Percentiles rank a stretch among this genome's conserved stretches.
phyloP scores from a whole-genome alignment of 2,329 filamentous ascomycete genomes.

The Pseudocercospora fijiensis region DNA sequence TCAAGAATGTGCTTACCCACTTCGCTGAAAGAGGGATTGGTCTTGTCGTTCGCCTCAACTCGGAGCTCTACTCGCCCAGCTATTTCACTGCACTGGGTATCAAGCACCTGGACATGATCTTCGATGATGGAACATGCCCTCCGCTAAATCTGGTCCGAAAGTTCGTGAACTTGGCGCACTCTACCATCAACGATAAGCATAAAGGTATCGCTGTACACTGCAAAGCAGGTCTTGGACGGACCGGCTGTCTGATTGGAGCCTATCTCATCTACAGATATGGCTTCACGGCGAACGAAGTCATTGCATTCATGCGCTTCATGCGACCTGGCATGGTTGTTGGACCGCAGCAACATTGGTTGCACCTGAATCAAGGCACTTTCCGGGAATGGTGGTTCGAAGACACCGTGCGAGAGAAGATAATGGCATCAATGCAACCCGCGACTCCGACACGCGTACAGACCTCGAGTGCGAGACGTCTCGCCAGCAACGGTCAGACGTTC shows the following conservation, averaged over 20 bases:
- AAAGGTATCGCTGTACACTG: conserved; percentile 97
- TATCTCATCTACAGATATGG: conserved; percentile 97
- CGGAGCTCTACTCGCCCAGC: conserved; percentile 91
- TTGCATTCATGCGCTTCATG: conserved; percentile 99
- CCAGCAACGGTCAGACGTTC: conserved; percentile 68
- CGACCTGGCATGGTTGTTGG: conserved; percentile 98
- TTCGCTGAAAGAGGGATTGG: conserved; percentile 87
- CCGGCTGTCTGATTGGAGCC: conserved; percentile 92
- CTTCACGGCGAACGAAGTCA: conserved; percentile 81
- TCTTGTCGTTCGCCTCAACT: conserved; percentile 92
- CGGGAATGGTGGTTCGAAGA: conserved; percentile 95
- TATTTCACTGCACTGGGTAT: conserved; percentile 96
- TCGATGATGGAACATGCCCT: conserved; percentile 96
- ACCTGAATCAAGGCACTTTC: conserved; percentile 94
- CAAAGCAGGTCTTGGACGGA: conserved; percentile 93
- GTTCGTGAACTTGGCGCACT: conserved; percentile 91
- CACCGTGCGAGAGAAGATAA: conserved; percentile 75
- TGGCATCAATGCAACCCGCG: conserved; percentile 55
- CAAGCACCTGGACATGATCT: conserved; percentile 98
- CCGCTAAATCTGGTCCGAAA: conserved; percentile 83
- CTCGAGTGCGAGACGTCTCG: conserved; percentile 48
- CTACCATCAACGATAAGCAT: conserved; percentile 87
- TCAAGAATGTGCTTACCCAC: conserved; percentile 93
- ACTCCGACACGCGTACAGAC: conserved; percentile 57
- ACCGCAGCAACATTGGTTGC: conserved; percentile 97